Evolutionary conservation across 1,284 basidiomycete genomes (phyloP), one percentile per base, ranked within the genome.

Genomic region (Ceratobasidium sp.): DNA sequence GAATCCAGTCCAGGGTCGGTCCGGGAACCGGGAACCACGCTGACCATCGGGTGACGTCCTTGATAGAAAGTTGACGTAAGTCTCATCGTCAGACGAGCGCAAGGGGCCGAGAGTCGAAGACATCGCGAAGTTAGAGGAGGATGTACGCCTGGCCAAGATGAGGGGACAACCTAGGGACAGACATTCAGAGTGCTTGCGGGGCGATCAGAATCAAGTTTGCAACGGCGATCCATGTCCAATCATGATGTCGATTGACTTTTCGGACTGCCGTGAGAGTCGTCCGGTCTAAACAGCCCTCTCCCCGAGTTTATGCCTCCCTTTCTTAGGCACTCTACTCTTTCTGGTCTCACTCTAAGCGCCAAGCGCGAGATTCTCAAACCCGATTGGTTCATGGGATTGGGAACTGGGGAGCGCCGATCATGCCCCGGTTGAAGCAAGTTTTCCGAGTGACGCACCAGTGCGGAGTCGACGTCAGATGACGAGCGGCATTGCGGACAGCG

Each of bases 141-240:
- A 3, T 50, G 48, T 38, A 8, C 38, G n/a, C 38, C 38, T 38
- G 38, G 8, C 38, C 38, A 38, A 38, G 38, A 38, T 3, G 38
- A 3, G 38, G 38, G 38, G 3, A 38, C 3, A 30, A 64, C 71
- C 71, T 20, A 59, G 60, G 54, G 44, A 62, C 0, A 97, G 97
- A 84, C 90, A 96, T 14, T 97, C 97, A 23, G 94, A 91, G 59
- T n/a, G n/a, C n/a, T n/a, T n/a, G n/a, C n/a, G n/a, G n/a, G n/a
- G n/a, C n/a, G n/a, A n/a, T n/a, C n/a, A n/a, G n/a, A 16, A 50
- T 16, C 48, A 14, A 50, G 16, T 20, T 50, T 3, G 48, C 20
- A 2, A 20, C 3, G 48, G 48, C 2, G 48, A 50, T 50, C 48
- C 16, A 14, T 50, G 48, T 50, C 48, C 48, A 50, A 14, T 50